phyloP scores from a whole-genome alignment of 371 early-diverging fungal species.

The Saksenaea vasiformis region DNA sequence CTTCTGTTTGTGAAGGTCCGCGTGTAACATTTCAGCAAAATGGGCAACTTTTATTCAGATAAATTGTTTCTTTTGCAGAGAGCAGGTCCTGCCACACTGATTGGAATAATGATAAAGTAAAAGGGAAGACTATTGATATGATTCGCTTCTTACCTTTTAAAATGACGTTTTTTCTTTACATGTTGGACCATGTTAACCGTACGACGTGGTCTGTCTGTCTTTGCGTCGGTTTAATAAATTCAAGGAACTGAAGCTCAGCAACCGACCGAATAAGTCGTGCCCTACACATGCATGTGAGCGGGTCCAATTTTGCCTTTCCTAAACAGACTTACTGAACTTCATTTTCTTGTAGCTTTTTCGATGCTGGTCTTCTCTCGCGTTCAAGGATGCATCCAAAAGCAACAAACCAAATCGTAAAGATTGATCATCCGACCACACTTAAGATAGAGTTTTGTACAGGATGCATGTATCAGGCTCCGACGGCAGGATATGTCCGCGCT shows the following conservation, averaged over 20 bases:
- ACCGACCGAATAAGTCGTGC: slow-evolving; percentile 87
- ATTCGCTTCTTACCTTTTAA: background rate
- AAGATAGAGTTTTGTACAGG: slow-evolving; percentile 84
- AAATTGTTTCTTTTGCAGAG: too few relatives aligned
- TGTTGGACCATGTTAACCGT: slow-evolving; percentile 83
- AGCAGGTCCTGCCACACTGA: too few relatives aligned
- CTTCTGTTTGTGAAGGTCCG: too few relatives aligned
- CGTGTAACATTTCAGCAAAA: too few relatives aligned
- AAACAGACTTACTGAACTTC: slow-evolving; percentile 49
- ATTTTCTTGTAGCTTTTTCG: slow-evolving; percentile 34
- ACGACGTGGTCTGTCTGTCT: slow-evolving; percentile 92
- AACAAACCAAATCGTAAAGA: slow-evolving; percentile 87
- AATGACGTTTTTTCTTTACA: slow-evolving; percentile 32
- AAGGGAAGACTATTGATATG: too few relatives aligned
- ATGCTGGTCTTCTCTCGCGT: slow-evolving; percentile 36
- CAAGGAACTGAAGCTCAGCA: slow-evolving; percentile 85
- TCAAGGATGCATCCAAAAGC: slow-evolving; percentile 76
- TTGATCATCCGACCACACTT: slow-evolving; percentile 94
- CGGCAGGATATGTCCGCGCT: slow-evolving; percentile 42
- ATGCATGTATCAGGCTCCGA: slow-evolving; percentile 82
- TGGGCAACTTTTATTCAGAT: too few relatives aligned
- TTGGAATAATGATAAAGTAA: too few relatives aligned
- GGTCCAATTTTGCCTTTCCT: background rate
- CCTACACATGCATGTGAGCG: slow-evolving; percentile 22
- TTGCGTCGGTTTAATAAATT: slow-evolving; percentile 86